Evolutionary conservation across 2,329 filamentous ascomycete species (phyloP), one percentile per base, ranked within the genome.

Genomic region (Fusarium paranaense): DNA sequence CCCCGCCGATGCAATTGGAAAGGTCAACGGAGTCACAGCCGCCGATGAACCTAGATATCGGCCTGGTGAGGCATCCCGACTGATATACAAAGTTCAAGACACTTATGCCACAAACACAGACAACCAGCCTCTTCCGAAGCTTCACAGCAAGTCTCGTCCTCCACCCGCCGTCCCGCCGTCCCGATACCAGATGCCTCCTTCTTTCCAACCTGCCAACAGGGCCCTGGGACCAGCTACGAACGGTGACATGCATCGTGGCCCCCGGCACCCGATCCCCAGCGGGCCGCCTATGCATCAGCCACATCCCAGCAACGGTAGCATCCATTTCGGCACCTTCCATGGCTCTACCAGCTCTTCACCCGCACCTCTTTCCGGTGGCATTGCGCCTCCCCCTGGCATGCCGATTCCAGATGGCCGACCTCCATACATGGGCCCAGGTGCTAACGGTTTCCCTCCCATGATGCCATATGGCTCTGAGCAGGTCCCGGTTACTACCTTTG

Each of bases 261-360:
- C 80, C 65, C 80, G 80, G n/a, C 80, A 78, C 18, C 80, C 76
- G 63, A 67, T 79, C 30, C 78, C 81, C 37, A 82, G 82, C 47
- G 81, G 81, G 27, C 83, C 79, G 18, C 79, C 78, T 35, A 79
- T 87, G 74, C 88, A 90, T 72, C 87, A 89, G 61, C 80, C 85
- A 45, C 89, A 88, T 63, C 86, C 85, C 16, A 91, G 87, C 78
- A 87, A 87, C 67, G 85, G 87, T 40, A 90, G 86, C 78, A 82
- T 91, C 61, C 85, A 90, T 70, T 91, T 91, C 75, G 88, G 88
- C 37, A 84, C 83, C 8, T 87, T 89, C 70, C 82, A 86, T 35
- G 87, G 85, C 20, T 91, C 90, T 14, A 87, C 88, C 75, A 87
- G 85, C 62, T 88, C 90, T 1, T 92, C 90, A 6, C 90, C 90